Percentiles rank a stretch among this genome's conserved stretches.
Evolutionary conservation across 805 yeast genomes (phyloP).

Genomic region (Millerozyma miso): DNA sequence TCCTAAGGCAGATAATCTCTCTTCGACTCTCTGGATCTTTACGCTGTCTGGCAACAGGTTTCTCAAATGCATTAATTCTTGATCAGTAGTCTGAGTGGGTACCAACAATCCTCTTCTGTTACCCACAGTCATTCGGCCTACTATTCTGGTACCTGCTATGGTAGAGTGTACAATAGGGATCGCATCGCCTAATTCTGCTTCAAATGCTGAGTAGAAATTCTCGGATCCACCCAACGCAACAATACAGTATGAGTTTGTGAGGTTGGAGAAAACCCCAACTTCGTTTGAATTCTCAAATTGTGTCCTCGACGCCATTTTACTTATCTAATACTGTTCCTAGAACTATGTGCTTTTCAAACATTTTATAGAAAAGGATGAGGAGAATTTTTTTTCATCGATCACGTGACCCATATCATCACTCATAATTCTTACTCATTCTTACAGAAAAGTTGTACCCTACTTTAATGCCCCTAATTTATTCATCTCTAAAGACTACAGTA

Average conservation of each 20-base stretch:
- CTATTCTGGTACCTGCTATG: conserved; percentile 95
- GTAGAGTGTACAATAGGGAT: conserved; percentile 96
- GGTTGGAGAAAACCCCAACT: conserved; percentile 90
- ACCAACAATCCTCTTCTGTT: conserved; percentile 96
- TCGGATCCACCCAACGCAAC: conserved; percentile 96
- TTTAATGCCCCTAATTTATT: too few relatives aligned
- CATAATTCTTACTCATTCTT: neutral
- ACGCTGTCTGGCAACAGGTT: conserved; percentile 93
- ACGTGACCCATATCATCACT: conserved; percentile 2
- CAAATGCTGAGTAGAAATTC: conserved; percentile 84
- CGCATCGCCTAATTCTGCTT: conserved; percentile 94
- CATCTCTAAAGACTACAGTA: too few relatives aligned
- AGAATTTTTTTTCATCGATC: neutral
- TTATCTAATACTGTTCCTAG: too few relatives aligned
- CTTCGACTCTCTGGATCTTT: conserved; percentile 96
- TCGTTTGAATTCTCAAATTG: conserved; percentile 47
- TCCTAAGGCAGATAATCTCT: conserved; percentile 93
- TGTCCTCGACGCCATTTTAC: conserved; percentile 43
- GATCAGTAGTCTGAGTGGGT: conserved; percentile 97
- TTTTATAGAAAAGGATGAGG: neutral
- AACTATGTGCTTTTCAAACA: too few relatives aligned
- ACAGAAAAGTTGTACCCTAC: too few relatives aligned
- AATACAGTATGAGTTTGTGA: conserved; percentile 93
- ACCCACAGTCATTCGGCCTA: conserved; percentile 98
- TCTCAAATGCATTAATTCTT: conserved; percentile 95